Conservation (phyloP, 225 moss, liverwort and hornwort genomes). For the Antitrichia curtipendula region DNA sequence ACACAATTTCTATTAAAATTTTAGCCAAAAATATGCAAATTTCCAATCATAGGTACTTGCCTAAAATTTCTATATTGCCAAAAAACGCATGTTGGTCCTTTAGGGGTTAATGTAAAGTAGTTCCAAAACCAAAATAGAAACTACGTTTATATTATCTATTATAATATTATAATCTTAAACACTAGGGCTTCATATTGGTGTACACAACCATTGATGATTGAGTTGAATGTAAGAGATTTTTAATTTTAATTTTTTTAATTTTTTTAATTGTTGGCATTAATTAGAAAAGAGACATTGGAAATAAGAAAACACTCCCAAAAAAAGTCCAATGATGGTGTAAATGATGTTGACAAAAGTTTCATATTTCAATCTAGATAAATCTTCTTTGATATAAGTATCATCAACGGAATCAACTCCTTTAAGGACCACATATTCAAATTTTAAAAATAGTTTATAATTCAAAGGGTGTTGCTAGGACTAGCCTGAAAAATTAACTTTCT, state of each 20-base stretch:
- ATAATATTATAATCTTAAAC: neutral
- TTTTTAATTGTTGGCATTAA: accelerated
- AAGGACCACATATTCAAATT: neutral
- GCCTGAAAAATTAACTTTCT: neutral
- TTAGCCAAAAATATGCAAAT: too few relatives aligned
- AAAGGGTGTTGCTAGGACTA: too few relatives aligned
- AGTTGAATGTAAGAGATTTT: too few relatives aligned
- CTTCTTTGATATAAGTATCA: neutral
- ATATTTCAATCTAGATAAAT: neutral
- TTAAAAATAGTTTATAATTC: neutral
- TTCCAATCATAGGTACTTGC: too few relatives aligned
- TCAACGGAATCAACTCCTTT: neutral
- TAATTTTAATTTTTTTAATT: too few relatives aligned
- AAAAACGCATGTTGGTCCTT: too few relatives aligned
- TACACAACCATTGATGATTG: accelerated
- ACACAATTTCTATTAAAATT: too few relatives aligned
- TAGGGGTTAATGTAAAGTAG: accelerated
- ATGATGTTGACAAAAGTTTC: neutral
- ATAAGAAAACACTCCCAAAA: neutral
- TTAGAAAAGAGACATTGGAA: neutral
- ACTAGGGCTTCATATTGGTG: accelerated
- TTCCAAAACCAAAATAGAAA: neutral
- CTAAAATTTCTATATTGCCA: too few relatives aligned
- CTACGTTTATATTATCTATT: neutral
- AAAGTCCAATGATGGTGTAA: neutral